Evolutionary conservation across 176 grass and related monocot genomes (phyloP).

Genomic region (Luzula sylvatica): DNA sequence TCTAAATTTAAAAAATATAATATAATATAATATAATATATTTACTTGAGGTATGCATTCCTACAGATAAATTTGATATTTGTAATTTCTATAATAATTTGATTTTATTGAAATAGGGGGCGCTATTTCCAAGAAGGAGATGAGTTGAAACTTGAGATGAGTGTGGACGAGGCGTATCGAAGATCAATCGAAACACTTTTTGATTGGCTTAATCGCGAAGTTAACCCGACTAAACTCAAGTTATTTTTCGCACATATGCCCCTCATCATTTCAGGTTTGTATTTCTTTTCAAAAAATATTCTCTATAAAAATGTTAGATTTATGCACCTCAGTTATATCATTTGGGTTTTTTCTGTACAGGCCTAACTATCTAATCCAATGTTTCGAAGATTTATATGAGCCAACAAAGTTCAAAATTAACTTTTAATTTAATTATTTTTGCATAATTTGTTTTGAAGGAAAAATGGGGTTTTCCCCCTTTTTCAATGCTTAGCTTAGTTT

Average conservation of each 20-base stretch:
- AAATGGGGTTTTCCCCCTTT: no score
- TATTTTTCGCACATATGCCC: slow-evolving; percentile 86
- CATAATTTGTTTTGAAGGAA: no score
- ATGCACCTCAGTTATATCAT: neutral
- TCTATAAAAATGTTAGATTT: neutral
- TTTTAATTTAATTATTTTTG: no score
- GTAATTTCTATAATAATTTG: neutral
- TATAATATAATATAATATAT: no score
- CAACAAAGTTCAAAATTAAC: no score
- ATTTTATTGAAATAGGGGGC: slow-evolving; percentile 37
- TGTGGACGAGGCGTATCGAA: slow-evolving; percentile 49
- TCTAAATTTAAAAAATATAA: no score
- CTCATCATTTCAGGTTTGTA: slow-evolving; percentile 95
- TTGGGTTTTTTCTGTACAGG: neutral
- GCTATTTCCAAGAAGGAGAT: slow-evolving; percentile 73
- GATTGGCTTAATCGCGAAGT: slow-evolving; percentile 71
- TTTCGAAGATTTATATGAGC: neutral
- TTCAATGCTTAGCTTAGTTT: no score
- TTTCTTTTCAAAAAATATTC: neutral
- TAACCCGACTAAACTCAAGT: slow-evolving; percentile 64
- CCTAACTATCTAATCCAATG: no score
- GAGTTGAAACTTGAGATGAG: slow-evolving; percentile 83
- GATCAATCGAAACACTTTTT: slow-evolving; percentile 56
- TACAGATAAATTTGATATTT: no score
- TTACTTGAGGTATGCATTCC: no score